These are phyloP conservation scores for Pseudopyrenochaeta lycopersici DNA, from an alignment of 2,329 filamentous ascomycete genomes.

Conservation along the genomic window DNA sequence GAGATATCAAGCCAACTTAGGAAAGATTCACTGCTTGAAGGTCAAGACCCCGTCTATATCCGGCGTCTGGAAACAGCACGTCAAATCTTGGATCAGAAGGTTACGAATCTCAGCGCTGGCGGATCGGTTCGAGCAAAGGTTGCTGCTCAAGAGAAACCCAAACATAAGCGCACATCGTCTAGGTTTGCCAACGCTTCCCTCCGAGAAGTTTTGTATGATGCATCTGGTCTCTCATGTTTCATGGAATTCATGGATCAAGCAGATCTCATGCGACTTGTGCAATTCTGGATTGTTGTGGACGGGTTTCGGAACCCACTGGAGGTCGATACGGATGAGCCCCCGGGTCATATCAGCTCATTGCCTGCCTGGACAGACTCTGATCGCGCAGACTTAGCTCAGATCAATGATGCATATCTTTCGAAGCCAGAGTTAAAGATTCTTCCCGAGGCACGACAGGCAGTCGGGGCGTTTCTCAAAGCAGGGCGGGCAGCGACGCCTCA, in stretches of 20 bases:
- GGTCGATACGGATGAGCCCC: conserved; percentile 74
- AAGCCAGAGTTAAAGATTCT: conserved; percentile 83
- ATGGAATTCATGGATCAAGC: conserved; percentile 99
- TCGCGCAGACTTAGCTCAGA: conserved; percentile 86
- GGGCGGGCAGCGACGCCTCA: conserved; percentile 78
- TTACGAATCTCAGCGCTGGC: conserved; percentile 78
- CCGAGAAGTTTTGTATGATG: conserved; percentile 85
- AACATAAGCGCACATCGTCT: conserved; percentile 60
- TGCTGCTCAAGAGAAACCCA: conserved; percentile 50
- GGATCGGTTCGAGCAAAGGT: conserved; percentile 58
- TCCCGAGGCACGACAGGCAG: conserved; percentile 71
- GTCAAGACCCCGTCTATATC: conserved; percentile 85
- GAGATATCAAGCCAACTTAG: conserved; percentile 93
- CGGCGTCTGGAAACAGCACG: conserved; percentile 92
- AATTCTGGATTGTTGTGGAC: conserved; percentile 98
- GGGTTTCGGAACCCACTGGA: conserved; percentile 94
- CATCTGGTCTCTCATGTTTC: conserved; percentile 93
- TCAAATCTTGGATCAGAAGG: conserved; percentile 86
- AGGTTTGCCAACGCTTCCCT: conserved; percentile 78
- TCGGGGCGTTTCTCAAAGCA: conserved; percentile 80
- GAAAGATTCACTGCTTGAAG: conserved; percentile 79
- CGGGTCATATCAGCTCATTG: conserved; percentile 59
- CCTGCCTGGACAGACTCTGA: conserved; percentile 84
- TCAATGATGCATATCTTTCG: conserved; percentile 87
- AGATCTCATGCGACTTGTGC: conserved; percentile 84